phyloP scores from a whole-genome alignment of 805 yeast species.

The Pichia scutulata region DNA sequence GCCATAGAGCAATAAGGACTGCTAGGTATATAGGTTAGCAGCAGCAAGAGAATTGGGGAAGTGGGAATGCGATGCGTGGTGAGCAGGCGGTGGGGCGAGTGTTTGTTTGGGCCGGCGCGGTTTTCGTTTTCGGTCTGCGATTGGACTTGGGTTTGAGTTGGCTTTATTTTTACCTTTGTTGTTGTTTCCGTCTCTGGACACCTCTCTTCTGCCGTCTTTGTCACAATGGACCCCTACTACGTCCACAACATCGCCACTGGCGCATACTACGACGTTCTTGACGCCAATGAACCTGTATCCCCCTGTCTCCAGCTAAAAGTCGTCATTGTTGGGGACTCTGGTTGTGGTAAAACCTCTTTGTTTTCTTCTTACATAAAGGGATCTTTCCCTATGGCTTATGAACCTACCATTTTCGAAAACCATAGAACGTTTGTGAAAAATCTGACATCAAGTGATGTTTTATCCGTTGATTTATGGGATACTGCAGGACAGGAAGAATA shows the following conservation, averaged over 20 bases:
- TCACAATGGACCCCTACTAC: conserved; percentile 10
- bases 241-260: conserved; percentile 18
- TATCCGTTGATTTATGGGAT: conserved; percentile 87
- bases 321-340: conserved; percentile 99
- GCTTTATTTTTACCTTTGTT: too few species aligned
- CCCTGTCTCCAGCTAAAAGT: conserved; percentile 25
- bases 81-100: too few species aligned
- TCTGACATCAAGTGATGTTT: conserved; percentile 80
- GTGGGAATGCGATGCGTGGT: too few species aligned
- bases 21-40: too few species aligned
- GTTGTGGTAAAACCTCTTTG: conserved; percentile 95
- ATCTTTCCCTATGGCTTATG: conserved; percentile 94
- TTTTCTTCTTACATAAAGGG: conserved; percentile 92
- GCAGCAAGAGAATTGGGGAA: too few species aligned
- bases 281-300: conserved; percentile 27
- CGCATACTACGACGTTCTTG: conserved; percentile 17
- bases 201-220: too few species aligned
- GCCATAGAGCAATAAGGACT: too few species aligned
- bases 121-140: too few species aligned
- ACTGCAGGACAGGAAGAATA: conserved; percentile 94
- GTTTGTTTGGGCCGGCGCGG: too few species aligned
- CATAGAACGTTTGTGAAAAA: conserved; percentile 89
- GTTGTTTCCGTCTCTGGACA: too few species aligned
- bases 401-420: conserved; percentile 94
- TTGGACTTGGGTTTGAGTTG: too few species aligned